phyloP scores from a whole-genome alignment of 306 rosid species.

The Cucumis sativus region Cucumber_9930_V3 NC_026660.2:18203501-18204000 shows the following conservation, averaged over 20 bases:
- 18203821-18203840: background rate
- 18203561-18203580: slow-evolving; percentile 28
- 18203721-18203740: slow-evolving; percentile 15
- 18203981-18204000: too few species aligned
- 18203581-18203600: slow-evolving; percentile 37
- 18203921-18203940: background rate
- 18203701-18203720: slow-evolving; percentile 33
- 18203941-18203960: background rate
- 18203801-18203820: background rate
- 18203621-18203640: background rate
- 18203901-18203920: background rate
- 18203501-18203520: background rate
- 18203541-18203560: background rate
- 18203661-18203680: slow-evolving; percentile 44
- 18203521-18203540: background rate
- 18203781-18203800: background rate
- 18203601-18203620: slow-evolving; percentile 32
- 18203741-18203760: slow-evolving; percentile 21
- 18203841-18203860: background rate
- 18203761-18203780: background rate
- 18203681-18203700: slow-evolving; percentile 18
- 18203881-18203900: background rate
- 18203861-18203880: background rate
- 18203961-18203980: too few species aligned
- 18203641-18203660: slow-evolving; percentile 32